A percentile compares a stretch with the other conserved stretches of the same genome.
Conservation (phyloP, 805 yeast genomes). For the Danielia oregonensis region DNA sequence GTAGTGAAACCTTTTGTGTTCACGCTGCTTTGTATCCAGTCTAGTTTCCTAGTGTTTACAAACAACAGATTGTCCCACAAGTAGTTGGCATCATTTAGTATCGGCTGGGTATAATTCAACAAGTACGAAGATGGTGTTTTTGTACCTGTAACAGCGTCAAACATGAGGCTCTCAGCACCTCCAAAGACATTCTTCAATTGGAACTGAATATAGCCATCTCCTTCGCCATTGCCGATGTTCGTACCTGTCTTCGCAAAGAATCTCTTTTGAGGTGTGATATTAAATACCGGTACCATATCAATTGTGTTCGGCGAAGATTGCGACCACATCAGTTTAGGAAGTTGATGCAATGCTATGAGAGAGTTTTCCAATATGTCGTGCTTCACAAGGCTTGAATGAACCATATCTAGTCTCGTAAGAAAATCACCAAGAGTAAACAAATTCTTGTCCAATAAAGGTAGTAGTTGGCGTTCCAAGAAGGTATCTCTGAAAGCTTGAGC, state of each 20-base stretch:
- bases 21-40: constrained; percentile 48
- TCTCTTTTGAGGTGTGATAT: constrained; percentile 54
- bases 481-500: constrained; percentile 42
- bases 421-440: constrained; percentile 38
- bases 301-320: constrained; percentile 9
- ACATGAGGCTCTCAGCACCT: constrained; percentile 49
- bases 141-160: constrained; percentile 51
- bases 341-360: constrained; percentile 26
- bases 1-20: constrained; percentile 40
- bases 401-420: constrained; percentile 39
- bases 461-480: constrained; percentile 45
- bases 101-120: constrained; percentile 44
- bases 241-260: constrained; percentile 91
- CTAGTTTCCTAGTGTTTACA: constrained; percentile 44
- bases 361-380: constrained; percentile 42
- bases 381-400: constrained; percentile 41
- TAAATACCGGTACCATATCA: constrained; percentile 35
- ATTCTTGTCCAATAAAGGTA: constrained; percentile 41
- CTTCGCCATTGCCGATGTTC: constrained; percentile 94
- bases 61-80: constrained; percentile 37
- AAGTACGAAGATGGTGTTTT: constrained; percentile 49
- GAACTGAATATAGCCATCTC: constrained; percentile 84
- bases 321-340: constrained; percentile 10
- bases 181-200: constrained; percentile 56
- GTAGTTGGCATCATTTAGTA: constrained; percentile 38